Conservation (phyloP, 257 asterid species). For the Orobanche coerulescens region DNA sequence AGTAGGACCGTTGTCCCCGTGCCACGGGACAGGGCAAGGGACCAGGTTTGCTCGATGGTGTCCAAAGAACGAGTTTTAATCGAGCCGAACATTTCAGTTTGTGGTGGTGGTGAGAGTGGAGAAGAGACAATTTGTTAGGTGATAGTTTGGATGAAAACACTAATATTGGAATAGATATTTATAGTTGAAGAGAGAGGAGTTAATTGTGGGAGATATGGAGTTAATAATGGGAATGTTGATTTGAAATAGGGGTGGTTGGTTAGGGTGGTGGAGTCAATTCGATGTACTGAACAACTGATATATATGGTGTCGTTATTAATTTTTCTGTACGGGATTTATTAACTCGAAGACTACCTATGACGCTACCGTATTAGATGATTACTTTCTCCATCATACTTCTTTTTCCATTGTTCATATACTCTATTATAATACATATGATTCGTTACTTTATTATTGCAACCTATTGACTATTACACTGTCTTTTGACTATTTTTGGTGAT, state of each 20-base stretch:
- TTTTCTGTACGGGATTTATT: too few relatives aligned
- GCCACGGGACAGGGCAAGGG: slow-evolving; percentile 57
- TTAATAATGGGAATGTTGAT: not conserved
- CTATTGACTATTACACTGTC: too few relatives aligned
- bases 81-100: not conserved
- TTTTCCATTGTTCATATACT: too few relatives aligned
- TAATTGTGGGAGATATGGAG: not conserved
- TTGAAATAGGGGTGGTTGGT: not conserved
- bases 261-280: not conserved
- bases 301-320: too few relatives aligned
- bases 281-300: not conserved
- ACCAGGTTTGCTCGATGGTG: slow-evolving; percentile 62
- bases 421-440: too few relatives aligned
- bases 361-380: too few relatives aligned
- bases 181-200: not conserved
- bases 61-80: slow-evolving; percentile 24
- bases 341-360: too few relatives aligned
- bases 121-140: not conserved
- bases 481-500: too few relatives aligned
- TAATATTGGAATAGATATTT: not conserved
- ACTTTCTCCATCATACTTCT: too few relatives aligned
- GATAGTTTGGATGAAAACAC: not conserved
- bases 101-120: not conserved
- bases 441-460: too few relatives aligned
- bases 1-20: slow-evolving; percentile 59